Evolutionary conservation across 2,329 filamentous ascomycete species (phyloP).

Genomic region (Hawksworthiomyces lignivorus): DNA sequence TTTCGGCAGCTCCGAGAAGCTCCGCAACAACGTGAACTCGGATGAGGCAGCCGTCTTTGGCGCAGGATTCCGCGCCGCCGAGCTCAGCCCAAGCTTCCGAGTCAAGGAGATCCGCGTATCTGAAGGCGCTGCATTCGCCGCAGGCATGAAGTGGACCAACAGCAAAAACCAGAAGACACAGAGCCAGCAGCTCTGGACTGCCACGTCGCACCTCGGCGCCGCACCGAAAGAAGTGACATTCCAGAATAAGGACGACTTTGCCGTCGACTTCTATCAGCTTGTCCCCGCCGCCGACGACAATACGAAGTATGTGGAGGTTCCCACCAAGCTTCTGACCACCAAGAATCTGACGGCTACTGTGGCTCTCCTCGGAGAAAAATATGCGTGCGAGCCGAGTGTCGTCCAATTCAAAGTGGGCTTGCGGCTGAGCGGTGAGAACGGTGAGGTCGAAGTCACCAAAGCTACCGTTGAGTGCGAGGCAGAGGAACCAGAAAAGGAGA

Average conservation of each 20-base stretch:
- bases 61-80: constrained; percentile 86
- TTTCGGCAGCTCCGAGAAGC: constrained; percentile 64
- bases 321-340: constrained; percentile 61
- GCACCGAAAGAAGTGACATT: constrained; percentile 79
- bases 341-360: constrained; percentile 81
- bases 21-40: constrained; percentile 90
- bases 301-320: constrained; percentile 45
- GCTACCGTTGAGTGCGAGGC: constrained; percentile 81
- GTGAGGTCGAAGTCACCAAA: constrained; percentile 69
- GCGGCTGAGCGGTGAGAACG: constrained; percentile 63
- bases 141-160: constrained; percentile 66
- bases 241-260: constrained; percentile 73
- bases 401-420: constrained; percentile 75
- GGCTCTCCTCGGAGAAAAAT: constrained; percentile 67
- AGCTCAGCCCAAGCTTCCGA: constrained; percentile 88
- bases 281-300: constrained; percentile 35
- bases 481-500: constrained; percentile 64
- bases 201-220: constrained; percentile 65
- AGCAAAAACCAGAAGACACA: constrained; percentile 58
- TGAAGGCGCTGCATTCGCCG: constrained; percentile 69
- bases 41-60: constrained; percentile 96
- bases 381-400: constrained; percentile 67
- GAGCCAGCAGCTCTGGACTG: constrained; percentile 76
- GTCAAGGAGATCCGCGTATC: constrained; percentile 89
- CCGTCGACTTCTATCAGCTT: constrained; percentile 71